A percentile compares a stretch with the other conserved stretches of the same genome.
Conservation (phyloP, 768 basidiomycete species). For the Naganishia vishniacii region DNA sequence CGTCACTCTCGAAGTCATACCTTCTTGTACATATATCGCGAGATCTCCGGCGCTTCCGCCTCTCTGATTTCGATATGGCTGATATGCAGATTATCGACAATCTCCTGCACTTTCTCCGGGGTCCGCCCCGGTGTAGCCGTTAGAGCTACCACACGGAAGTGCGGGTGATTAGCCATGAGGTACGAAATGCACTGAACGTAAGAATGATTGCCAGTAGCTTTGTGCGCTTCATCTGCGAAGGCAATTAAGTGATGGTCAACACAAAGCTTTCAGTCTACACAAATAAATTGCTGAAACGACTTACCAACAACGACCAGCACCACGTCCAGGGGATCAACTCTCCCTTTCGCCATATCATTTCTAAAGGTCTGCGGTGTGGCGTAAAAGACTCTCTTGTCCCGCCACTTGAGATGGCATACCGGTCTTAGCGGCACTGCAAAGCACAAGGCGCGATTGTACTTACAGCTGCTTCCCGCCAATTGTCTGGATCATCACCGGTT, state of each 20-base stretch:
- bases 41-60: constrained; percentile 80
- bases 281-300: too few species aligned
- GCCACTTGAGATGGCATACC: too few species aligned
- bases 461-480: constrained; percentile 60
- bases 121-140: constrained; percentile 90
- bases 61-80: constrained; percentile 90
- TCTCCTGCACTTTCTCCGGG: constrained; percentile 76
- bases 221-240: constrained; percentile 80
- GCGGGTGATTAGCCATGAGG: constrained; percentile 88
- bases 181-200: constrained; percentile 83
- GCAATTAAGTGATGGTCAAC: too few species aligned
- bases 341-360: constrained; percentile 71
- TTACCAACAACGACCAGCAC: constrained; percentile 80
- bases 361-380: constrained; percentile 93
- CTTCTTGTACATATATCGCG: constrained; percentile 81
- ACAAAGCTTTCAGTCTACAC: too few species aligned
- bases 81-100: constrained; percentile 90
- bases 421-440: too few species aligned
- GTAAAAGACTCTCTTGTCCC: constrained; percentile 66
- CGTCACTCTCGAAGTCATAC: constrained; percentile 49
- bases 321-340: constrained; percentile 72
- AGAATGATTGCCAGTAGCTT: constrained; percentile 85
- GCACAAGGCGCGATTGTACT: too few species aligned
- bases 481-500: constrained; percentile 65
- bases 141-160: constrained; percentile 84